Base-by-base conservation (phyloP, 2,329 filamentous ascomycete genomes). In the Claviceps cyperi region DNA sequence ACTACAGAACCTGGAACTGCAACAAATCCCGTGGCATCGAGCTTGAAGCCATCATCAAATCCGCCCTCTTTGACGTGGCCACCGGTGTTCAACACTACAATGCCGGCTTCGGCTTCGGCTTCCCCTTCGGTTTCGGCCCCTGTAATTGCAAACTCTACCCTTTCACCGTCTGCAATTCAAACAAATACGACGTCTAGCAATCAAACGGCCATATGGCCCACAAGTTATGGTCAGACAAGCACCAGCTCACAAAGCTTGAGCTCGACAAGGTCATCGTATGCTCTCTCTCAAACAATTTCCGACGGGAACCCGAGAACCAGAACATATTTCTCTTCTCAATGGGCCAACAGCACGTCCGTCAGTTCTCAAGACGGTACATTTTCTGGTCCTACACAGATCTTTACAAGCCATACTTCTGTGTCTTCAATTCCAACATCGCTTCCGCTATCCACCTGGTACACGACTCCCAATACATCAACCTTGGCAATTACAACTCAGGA, bases 291-390 rank as follows among this genome's bases (percentile, higher is more conserved):
- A 41, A 47, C 50, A 24, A 4, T 36, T 14, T 44, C 14, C 15
- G 50, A 52, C 8, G 43, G 50, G 2, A 38, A 35, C 6, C 47
- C 47, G 46, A 50, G 47, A 35, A 52, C 50, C 13, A 46, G 28
- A 24, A 49, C 50, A 1, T 52, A 39, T 24, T 52, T 50, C 39
- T 47, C 50, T 37, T 47, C 50, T 15, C 43, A 37, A 14, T 52
- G 47, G 50, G 13, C 32, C 22, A 52, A 52, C 5, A 47, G 32
- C 15, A 52, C 50, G 17, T 39, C 28, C 2, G 32, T 17, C 43
- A 52, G 37, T 40, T 39, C 32, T 41, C 22, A 35, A 7, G 37
- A 35, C 19, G 38, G 21, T 28, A 44, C 44, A 24, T 24, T 43
- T n/a, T 22, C 47, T 8, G 32, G 35, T 19, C 37, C 47, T 6